Conservation (phyloP, 768 basidiomycete species). For the Lepiota venenata region DNA sequence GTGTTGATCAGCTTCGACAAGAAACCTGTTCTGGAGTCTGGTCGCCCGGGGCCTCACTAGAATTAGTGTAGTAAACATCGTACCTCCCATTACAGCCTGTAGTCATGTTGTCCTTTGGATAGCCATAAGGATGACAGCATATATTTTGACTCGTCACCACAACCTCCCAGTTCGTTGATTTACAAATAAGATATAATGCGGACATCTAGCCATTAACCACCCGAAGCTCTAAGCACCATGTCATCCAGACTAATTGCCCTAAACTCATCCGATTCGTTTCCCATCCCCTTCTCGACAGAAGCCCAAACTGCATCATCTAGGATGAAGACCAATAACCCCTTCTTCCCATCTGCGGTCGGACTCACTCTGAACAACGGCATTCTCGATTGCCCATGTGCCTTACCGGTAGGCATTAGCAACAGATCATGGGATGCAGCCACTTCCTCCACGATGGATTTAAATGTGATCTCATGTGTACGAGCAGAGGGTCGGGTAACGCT, state of each 20-base stretch:
- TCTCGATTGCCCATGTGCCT: slow-evolving; percentile 78
- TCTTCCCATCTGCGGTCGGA: slow-evolving; percentile 72
- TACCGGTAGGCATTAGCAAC: slow-evolving; percentile 85
- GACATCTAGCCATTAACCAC: not conserved
- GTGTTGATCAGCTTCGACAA: no score
- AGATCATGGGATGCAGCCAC: slow-evolving; percentile 82
- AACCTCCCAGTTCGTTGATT: not conserved
- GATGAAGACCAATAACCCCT: slow-evolving; percentile 87
- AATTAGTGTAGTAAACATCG: no score
- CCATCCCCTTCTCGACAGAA: slow-evolving; percentile 38
- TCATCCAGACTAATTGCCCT: slow-evolving; percentile 83
- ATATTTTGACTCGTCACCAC: no score
- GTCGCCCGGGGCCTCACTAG: no score
- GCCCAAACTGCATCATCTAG: slow-evolving; percentile 95
- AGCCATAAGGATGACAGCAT: no score
- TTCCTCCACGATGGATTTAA: slow-evolving; percentile 91
- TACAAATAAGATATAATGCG: not conserved
- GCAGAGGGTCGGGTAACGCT: slow-evolving; percentile 39
- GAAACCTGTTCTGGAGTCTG: no score
- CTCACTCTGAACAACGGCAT: slow-evolving; percentile 90
- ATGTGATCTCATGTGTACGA: slow-evolving; percentile 81
- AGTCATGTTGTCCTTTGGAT: no score
- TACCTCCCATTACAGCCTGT: no score
- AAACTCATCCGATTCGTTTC: slow-evolving; percentile 58
- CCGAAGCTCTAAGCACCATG: slow-evolving; percentile 68